Conservation (phyloP, 2,329 filamentous ascomycete genomes). For the Camillea tinctor region DNA sequence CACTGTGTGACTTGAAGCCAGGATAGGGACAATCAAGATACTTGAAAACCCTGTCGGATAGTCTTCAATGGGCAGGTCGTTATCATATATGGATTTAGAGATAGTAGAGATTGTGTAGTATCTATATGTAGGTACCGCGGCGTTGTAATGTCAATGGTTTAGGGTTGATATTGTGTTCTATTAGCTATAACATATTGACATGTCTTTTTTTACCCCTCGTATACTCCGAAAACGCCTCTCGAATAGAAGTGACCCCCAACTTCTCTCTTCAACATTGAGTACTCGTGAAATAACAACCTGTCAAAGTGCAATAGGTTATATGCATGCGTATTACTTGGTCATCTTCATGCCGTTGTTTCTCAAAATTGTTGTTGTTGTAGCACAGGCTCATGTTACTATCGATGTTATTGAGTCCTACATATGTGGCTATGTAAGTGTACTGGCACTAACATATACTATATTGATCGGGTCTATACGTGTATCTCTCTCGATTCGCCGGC, state of each 20-base stretch:
- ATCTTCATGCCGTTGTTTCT: not conserved
- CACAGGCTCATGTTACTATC: not conserved
- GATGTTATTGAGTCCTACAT: not conserved
- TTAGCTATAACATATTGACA: not conserved
- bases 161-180: not conserved
- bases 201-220: not conserved
- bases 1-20: not conserved
- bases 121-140: not conserved
- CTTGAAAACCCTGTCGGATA: not conserved
- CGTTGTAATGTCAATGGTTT: not conserved
- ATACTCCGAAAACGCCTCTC: not conserved
- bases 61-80: not conserved
- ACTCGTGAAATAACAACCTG: not conserved
- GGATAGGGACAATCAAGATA: not conserved
- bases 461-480: too few species aligned
- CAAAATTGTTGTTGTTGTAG: not conserved
- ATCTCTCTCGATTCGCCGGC: not conserved
- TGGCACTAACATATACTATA: too few species aligned
- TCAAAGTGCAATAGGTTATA: too few species aligned
- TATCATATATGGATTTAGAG: not conserved
- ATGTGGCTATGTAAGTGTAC: too few species aligned
- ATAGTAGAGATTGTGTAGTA: not conserved
- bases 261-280: not conserved
- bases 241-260: not conserved
- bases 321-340: too few species aligned